Evolutionary conservation across 1,139 yeast genomes (phyloP).

Genomic region (Hansenula sp.): DNA sequence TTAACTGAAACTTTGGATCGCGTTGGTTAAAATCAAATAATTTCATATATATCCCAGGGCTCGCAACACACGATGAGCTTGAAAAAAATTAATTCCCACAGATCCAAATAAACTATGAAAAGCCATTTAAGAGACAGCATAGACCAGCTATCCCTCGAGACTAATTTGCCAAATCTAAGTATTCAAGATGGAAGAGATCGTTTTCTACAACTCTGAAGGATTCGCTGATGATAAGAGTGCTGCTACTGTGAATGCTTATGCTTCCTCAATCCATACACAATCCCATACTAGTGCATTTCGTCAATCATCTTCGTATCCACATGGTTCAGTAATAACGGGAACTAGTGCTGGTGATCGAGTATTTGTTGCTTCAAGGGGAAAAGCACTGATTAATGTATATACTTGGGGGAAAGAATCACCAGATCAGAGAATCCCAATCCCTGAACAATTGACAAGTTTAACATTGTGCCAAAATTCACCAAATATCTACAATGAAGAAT

Average conservation of each 20-base stretch:
- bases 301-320: slow-evolving; percentile 41
- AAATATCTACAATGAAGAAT: slow-evolving; percentile 11
- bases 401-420: slow-evolving; percentile 75
- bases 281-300: slow-evolving; percentile 50
- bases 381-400: slow-evolving; percentile 74
- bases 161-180: too few relatives aligned
- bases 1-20: too few relatives aligned
- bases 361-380: slow-evolving; percentile 60
- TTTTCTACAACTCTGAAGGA: slow-evolving; percentile 52
- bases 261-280: slow-evolving; percentile 45
- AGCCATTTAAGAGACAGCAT: too few relatives aligned
- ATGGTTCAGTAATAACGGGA: slow-evolving; percentile 42
- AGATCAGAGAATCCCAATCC: slow-evolving; percentile 81
- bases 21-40: too few relatives aligned
- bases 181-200: slow-evolving; percentile 54
- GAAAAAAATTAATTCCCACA: not conserved
- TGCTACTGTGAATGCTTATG: slow-evolving; percentile 44
- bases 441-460: slow-evolving; percentile 69
- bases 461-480: slow-evolving; percentile 38
- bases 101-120: not conserved
- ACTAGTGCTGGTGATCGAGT: slow-evolving; percentile 39
- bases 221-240: slow-evolving; percentile 40
- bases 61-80: slow-evolving; percentile 1
- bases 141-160: too few relatives aligned
- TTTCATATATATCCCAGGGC: not conserved